Evolutionary conservation across 1,139 yeast genomes (phyloP).

Genomic region (Candida sp.): DNA sequence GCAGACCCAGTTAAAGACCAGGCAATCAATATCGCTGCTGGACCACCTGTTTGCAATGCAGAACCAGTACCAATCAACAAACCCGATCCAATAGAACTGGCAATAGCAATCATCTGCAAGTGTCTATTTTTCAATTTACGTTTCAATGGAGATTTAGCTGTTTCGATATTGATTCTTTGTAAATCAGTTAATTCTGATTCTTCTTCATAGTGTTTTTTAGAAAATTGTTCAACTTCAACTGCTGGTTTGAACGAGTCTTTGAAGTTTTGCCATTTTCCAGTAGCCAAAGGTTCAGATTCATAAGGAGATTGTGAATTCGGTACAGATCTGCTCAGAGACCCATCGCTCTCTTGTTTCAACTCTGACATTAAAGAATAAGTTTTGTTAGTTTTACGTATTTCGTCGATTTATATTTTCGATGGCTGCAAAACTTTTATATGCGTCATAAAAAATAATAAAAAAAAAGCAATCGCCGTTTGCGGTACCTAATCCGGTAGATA

Average conservation of each 20-base stretch:
- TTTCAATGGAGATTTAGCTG: conserved; percentile 38
- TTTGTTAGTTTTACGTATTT: no score
- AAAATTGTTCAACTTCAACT: conserved; percentile 15
- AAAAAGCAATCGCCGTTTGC: background rate
- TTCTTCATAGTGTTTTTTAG: conserved; percentile 8
- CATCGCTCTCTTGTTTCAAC: background rate
- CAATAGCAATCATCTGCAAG: conserved; percentile 69
- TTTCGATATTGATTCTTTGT: conserved; percentile 31
- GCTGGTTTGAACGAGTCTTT: conserved; percentile 38
- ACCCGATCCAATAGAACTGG: conserved; percentile 75
- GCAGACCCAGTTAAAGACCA: conserved; percentile 29
- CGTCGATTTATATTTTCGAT: background rate
- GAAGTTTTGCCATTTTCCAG: conserved; percentile 33
- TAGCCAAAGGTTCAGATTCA: conserved; percentile 1
- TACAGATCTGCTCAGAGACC: background rate
- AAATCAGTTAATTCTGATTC: conserved; percentile 29
- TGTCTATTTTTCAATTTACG: conserved; percentile 31
- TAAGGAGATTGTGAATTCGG: conserved; percentile 4
- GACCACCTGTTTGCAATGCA: conserved; percentile 55
- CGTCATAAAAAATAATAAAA: background rate
- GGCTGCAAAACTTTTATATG: background rate
- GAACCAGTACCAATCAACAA: conserved; percentile 30
- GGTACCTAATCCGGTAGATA: background rate
- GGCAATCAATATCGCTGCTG: conserved; percentile 61
- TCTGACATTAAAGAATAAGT: background rate